phyloP scores from a whole-genome alignment of 306 rosid genomes.

The Fragaria vesca region DNA sequence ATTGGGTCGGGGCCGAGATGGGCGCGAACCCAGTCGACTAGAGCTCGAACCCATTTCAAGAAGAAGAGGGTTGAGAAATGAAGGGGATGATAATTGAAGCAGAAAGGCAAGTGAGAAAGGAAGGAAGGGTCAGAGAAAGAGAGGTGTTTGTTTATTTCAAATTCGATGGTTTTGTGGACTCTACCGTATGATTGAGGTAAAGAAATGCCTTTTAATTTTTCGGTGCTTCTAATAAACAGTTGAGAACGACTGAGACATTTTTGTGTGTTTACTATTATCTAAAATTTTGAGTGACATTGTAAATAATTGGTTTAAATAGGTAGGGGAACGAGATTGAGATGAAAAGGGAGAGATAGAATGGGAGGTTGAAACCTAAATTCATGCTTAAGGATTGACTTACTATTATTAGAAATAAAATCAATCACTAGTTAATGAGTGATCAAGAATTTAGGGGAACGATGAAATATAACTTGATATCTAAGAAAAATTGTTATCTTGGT shows the following conservation, averaged over 20 bases:
- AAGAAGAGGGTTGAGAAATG: slow-evolving; percentile 1
- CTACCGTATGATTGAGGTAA: slow-evolving; percentile 28
- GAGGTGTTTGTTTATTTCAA: slow-evolving; percentile 25
- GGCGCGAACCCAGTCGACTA: slow-evolving; percentile 64
- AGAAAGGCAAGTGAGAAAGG: slow-evolving; percentile 27
- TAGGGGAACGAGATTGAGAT: not conserved
- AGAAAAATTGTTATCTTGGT: not conserved
- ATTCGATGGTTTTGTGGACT: slow-evolving; percentile 22
- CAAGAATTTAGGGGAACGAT: too few species aligned
- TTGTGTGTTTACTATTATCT: too few species aligned
- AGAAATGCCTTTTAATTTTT: not conserved
- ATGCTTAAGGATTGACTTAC: not conserved
- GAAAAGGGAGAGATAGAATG: too few species aligned
- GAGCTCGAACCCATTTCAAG: slow-evolving; percentile 64
- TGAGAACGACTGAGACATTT: not conserved
- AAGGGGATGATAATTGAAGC: slow-evolving; percentile 39
- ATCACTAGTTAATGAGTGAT: too few species aligned
- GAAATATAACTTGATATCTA: not conserved
- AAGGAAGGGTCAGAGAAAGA: not conserved
- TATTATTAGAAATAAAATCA: too few species aligned
- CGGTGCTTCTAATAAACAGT: not conserved
- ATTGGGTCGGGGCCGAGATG: slow-evolving; percentile 49
- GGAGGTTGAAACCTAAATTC: too few species aligned
- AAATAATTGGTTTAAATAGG: too few species aligned
- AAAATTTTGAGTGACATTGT: too few species aligned